Evolutionary conservation across 2,329 filamentous ascomycete species (phyloP).

Genomic region (Cercospora brassicicola): DNA sequence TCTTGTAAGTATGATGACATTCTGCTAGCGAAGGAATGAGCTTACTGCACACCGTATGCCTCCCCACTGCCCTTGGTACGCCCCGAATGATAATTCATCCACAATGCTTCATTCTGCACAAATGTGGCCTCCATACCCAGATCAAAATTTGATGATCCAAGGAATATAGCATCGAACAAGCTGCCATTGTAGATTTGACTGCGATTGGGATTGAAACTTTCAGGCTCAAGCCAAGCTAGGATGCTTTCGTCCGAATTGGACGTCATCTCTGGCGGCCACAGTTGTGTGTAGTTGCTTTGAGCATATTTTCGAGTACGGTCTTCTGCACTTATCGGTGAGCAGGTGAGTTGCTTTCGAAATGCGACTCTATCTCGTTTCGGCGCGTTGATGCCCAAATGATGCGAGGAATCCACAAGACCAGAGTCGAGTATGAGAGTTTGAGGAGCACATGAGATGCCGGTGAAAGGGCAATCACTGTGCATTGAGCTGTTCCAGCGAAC

Average conservation of each 20-base stretch:
- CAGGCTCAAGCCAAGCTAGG: slow-evolving; percentile 2
- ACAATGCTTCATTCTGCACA: slow-evolving; percentile 8
- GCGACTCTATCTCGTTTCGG: not conserved
- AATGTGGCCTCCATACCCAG: not conserved
- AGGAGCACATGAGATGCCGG: not conserved
- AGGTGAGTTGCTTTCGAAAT: slow-evolving; percentile 1
- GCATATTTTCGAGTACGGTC: not conserved
- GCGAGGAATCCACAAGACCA: slow-evolving; percentile 1
- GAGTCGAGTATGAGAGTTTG: not conserved
- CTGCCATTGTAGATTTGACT: slow-evolving; percentile 6
- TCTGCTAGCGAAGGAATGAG: not conserved
- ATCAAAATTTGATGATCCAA: slow-evolving; percentile 4
- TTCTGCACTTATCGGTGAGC: not conserved
- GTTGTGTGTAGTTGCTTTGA: not conserved
- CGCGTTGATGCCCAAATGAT: slow-evolving; percentile 4
- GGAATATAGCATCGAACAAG: slow-evolving; percentile 6
- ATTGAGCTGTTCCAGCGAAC: not conserved
- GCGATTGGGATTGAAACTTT: not conserved
- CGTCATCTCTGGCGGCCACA: not conserved
- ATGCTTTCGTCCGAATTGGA: not conserved
- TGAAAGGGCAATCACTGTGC: slow-evolving; percentile 1
- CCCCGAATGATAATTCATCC: slow-evolving; percentile 3
- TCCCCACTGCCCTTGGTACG: slow-evolving; percentile 8
- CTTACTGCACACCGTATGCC: slow-evolving; percentile 3
- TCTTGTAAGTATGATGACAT: not conserved